Evolutionary conservation across 2,329 filamentous ascomycete genomes (phyloP), one percentile per base, ranked within the genome.

Genomic region (Alternaria ethzedia): DNA sequence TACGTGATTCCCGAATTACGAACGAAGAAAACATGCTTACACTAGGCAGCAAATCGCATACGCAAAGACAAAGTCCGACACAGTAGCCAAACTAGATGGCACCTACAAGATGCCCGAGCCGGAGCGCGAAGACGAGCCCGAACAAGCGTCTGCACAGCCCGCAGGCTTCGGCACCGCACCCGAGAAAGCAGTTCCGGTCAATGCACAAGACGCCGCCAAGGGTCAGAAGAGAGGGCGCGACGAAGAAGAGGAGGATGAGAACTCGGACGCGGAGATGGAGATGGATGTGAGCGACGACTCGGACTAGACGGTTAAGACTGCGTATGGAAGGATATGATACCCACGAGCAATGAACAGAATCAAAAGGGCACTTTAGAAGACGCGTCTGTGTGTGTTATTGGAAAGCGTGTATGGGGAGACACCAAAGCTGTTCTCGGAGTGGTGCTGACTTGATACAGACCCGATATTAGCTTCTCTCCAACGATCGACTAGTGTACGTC

Each of bases 51-150:
- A 90, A 88, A 94, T 99, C 71, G 86, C 90, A 69, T 99, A 98
- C 79, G 94, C 92, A 61, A 97, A 94, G 80, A 89, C 90, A 61
- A 95, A 95, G 77, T 97, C 94, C 4, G 87, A 97, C 79, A 91
- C 91, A 23, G 89, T 99, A 66, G 89, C 93, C 32, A 97, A 97
- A 80, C 89, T 99, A 57, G 94, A 97, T 70, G 96, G 96, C 66
- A 95, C 93, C 13, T 97, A 94, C 82, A 90, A 90, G 75, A 86
- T 92, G 70, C 89, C 92, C 13, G 82, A 84, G 50, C 44, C 70
- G 17, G 71, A 75, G 36, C 70, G 65, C 36, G 70, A 67, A 54
- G 65, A 59, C 46, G 68, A 58, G 50, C 58, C 61, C 6, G 74
- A 75, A 43, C 62, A 73, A 28, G 64, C 72, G 3, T 49, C 68